Base-by-base conservation (phyloP, 1,284 basidiomycete genomes). In the Vanrija pseudolonga region DNA sequence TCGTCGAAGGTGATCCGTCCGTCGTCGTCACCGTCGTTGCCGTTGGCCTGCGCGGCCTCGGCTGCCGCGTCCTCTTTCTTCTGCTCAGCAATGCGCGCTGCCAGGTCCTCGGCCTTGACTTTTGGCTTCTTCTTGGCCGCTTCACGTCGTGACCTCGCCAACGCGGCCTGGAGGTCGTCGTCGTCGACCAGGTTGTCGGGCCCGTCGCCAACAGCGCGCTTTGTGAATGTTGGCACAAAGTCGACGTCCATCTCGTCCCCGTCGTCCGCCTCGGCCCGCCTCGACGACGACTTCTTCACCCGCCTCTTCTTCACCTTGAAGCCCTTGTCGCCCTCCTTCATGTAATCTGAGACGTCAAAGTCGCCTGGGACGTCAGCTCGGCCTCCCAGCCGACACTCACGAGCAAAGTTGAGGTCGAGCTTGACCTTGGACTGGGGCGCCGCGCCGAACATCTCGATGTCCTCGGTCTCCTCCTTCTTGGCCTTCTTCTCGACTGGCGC, bases 101-200 rank as follows among this genome's bases (percentile, higher is more conserved):
- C 93, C 17, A 97, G 79, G 68, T 93, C 87, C 67, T 96, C 92
- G 0, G 90, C 88, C 20, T 88, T 85, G 39, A 87, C 62, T 69
- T 89, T 92, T 69, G 87, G 87, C 37, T 81, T 76, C 71, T 88
- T 90, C 70, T 85, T 85, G 3, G 90, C 82, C 64, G 89, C 89
- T 38, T 86, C 86, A 65, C 89, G 83, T 55, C 96, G 82, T 55
- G 90, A 85, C 18, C 89, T 84, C 22, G 95, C 88, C 51, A 98
- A 81, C 24, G 90, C 90, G 32, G 90, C 90, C 80, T 97, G 93
- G 38, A 99, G 82, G 69, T 99, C 96, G 74, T 99, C 96, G 73
- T 99, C 96, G 77, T 98, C 96, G 61, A 98, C 87, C 73, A 98
- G 89, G 77, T 97, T 95, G 58, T 82, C 81, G 66, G 92, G 85